phyloP scores from a whole-genome alignment of 352 stramenopile genomes.

The Globisporangium parvum region DNA sequence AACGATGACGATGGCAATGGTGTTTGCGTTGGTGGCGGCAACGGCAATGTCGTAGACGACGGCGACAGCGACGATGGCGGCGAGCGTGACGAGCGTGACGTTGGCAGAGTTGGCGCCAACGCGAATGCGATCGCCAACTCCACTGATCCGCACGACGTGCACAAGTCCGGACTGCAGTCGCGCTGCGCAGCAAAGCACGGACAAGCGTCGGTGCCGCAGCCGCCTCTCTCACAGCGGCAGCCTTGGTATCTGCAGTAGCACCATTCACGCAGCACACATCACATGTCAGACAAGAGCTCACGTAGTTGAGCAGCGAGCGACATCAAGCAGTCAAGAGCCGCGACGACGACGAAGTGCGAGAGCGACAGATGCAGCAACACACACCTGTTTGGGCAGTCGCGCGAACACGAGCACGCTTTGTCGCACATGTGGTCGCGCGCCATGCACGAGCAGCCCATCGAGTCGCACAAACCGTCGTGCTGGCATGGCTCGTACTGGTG shows the following conservation, averaged over 20 bases:
- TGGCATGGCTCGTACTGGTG: slow-evolving; percentile 80
- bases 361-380: too few species aligned
- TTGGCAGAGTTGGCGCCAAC: too few species aligned
- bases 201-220: slow-evolving; percentile 58
- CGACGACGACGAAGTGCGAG: too few species aligned
- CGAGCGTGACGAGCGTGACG: neutral
- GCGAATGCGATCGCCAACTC: too few species aligned
- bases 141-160: slow-evolving; percentile 53
- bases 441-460: slow-evolving; percentile 62
- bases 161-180: slow-evolving; percentile 58
- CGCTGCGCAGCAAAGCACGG: slow-evolving; percentile 52
- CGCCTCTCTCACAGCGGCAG: slow-evolving; percentile 47
- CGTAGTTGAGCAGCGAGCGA: too few species aligned
- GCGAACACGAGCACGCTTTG: slow-evolving; percentile 78
- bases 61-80: neutral
- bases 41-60: too few species aligned
- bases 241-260: slow-evolving; percentile 29
- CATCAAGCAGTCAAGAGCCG: too few species aligned
- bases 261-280: neutral
- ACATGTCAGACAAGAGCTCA: slow-evolving; percentile 5
- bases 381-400: slow-evolving; percentile 64
- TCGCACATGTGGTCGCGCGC: slow-evolving; percentile 73
- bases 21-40: too few species aligned
- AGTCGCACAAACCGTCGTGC: slow-evolving; percentile 59
- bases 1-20: too few species aligned